phyloP scores from a whole-genome alignment of 768 basidiomycete genomes.

The Mrakia frigida region DNA sequence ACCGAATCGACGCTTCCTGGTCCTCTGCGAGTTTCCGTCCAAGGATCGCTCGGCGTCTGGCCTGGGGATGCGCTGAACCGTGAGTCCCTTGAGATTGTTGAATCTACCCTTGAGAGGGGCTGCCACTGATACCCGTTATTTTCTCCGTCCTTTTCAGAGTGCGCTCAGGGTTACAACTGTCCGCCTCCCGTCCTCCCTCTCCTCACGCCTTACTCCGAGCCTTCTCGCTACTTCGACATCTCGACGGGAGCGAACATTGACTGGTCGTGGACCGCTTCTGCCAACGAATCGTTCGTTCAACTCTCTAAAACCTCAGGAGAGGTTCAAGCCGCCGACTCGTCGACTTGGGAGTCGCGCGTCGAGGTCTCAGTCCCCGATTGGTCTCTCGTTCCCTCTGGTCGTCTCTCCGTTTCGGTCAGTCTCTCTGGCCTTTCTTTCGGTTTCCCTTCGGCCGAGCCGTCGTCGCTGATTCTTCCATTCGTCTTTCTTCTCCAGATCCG shows the following conservation, averaged over 20 bases:
- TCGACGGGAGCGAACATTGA: slow-evolving; percentile 60
- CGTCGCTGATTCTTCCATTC: background rate
- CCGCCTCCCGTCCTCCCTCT: slow-evolving; percentile 47
- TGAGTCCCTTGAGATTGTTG: background rate
- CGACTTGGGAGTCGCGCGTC: slow-evolving; percentile 53
- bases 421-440: background rate
- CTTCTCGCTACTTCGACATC: slow-evolving; percentile 58
- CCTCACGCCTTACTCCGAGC: slow-evolving; percentile 57
- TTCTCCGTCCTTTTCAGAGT: slow-evolving; percentile 1
- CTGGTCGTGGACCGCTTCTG: slow-evolving; percentile 48
- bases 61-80: slow-evolving; percentile 30
- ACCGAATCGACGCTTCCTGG: slow-evolving; percentile 56
- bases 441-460: background rate
- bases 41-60: slow-evolving; percentile 46
- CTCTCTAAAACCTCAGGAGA: slow-evolving; percentile 52
- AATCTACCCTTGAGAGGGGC: too few species aligned
- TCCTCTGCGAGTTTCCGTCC: slow-evolving; percentile 60
- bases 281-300: slow-evolving; percentile 55
- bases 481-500: background rate
- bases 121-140: too few species aligned
- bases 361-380: slow-evolving; percentile 56
- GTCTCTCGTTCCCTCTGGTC: slow-evolving; percentile 44
- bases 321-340: slow-evolving; percentile 47
- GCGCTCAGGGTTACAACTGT: slow-evolving; percentile 37
- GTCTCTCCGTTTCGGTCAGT: background rate